A percentile compares a stretch with the other conserved stretches of the same genome.
These are phyloP conservation scores for Fusarium azukiicola DNA, from an alignment of 2,329 filamentous ascomycete genomes.

Conservation along the genomic window DNA sequence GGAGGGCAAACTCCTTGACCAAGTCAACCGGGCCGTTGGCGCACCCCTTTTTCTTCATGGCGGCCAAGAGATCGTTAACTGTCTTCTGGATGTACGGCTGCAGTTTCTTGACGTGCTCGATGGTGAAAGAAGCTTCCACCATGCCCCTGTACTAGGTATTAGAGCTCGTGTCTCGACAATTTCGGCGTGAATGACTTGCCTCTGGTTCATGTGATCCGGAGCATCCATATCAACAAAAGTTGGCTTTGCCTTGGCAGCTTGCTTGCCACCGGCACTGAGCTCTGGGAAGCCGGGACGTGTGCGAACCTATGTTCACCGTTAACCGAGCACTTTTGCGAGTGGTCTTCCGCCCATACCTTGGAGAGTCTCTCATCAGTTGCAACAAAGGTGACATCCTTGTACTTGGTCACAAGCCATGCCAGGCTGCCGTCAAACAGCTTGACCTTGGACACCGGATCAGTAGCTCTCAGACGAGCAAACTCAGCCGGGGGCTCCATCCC, in stretches of 20 bases:
- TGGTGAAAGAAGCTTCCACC: conserved; percentile 68
- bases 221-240: conserved; percentile 75
- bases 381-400: conserved; percentile 69
- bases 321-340: accelerated
- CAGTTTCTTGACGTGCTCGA: conserved; percentile 62
- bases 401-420: conserved; percentile 71
- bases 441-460: conserved; percentile 67
- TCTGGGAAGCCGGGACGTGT: conserved; percentile 70
- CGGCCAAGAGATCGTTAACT: conserved; percentile 66
- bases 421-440: conserved; percentile 70
- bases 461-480: conserved; percentile 67
- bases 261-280: conserved; percentile 68
- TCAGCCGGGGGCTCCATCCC: conserved; percentile 65
- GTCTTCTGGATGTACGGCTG: conserved; percentile 71
- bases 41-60: conserved; percentile 61
- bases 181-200: conserved; percentile 51
- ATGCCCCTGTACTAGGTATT: conserved; percentile 59
- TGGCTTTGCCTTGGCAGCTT: conserved; percentile 70
- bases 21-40: conserved; percentile 65
- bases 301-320: conserved; percentile 56
- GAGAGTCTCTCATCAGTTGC: conserved; percentile 69
- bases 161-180: accelerated
- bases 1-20: conserved; percentile 69
- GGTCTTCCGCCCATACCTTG: conserved; percentile 58
- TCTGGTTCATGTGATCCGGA: conserved; percentile 70